phyloP scores from a whole-genome alignment of 2,329 filamentous ascomycete genomes.

The Fusarium tjaetaba region DNA sequence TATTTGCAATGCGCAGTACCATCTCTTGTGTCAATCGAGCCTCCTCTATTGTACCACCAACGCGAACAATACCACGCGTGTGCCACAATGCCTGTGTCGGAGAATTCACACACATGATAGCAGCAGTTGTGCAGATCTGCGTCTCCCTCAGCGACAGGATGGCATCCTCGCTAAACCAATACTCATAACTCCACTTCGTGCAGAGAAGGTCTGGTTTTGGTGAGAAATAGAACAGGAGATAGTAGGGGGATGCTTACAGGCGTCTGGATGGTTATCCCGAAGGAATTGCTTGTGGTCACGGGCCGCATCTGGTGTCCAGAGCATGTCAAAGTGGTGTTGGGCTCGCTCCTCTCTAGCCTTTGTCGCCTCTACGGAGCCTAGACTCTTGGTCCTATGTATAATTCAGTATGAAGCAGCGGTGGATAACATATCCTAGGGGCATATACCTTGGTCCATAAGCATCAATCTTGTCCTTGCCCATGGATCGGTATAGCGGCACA shows the following conservation, averaged over 20 bases:
- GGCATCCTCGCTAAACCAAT: neutral
- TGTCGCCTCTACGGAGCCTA: accelerated
- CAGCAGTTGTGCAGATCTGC: neutral
- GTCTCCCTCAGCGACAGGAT: neutral
- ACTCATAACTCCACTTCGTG: neutral
- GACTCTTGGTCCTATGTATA: neutral
- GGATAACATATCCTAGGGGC: accelerated
- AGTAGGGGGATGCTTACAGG: accelerated
- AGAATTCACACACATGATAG: neutral
- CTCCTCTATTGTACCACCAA: neutral
- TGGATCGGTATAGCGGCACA: too few species aligned
- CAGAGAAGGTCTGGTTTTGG: too few species aligned
- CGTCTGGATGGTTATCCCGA: accelerated
- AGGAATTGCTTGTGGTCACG: neutral
- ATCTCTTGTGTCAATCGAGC: neutral
- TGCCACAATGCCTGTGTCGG: too few species aligned
- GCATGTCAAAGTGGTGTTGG: neutral
- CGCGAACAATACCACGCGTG: too few species aligned
- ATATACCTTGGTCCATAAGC: neutral
- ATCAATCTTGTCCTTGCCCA: too few species aligned
- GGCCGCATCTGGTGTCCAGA: neutral
- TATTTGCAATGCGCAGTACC: neutral
- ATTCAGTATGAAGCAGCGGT: neutral
- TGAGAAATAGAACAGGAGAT: too few species aligned
- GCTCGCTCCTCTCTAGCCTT: neutral